Base-by-base conservation (phyloP, 768 basidiomycete genomes). In the Podaxis sp. region DNA sequence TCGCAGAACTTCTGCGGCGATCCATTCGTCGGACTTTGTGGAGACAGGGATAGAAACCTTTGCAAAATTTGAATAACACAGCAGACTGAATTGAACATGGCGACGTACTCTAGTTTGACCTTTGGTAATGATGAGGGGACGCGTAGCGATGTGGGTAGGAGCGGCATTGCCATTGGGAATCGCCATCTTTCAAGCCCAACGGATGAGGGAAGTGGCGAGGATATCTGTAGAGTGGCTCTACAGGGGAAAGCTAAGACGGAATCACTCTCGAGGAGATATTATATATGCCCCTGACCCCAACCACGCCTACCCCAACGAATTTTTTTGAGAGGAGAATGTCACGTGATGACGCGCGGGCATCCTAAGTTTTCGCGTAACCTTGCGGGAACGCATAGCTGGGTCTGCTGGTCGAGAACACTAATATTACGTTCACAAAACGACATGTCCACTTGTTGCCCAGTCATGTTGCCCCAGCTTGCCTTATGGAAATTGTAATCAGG, bases 41-140 rank as follows among this genome's bases (percentile, higher is more conserved):
- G 93, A 88, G 63, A 97, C 91, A 51, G 93, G 94, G 74, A 98
- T 87, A 65, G 91, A 89, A 64, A 96, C 75, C 93, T 94, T 66
- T 13, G 19, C 27, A 67, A 54, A 47, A 37, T 61, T 61, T 40
- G 53, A 61, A 51, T 29, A 58, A 53, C 38, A 62, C 55, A 57
- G 51, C 56, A 29, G 24, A 49, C 59, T 51, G 51, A 33, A 55
- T 15, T 3, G 17, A 47, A 38, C 27, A 19, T 5, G 43, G 41
- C 60, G 33, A 79, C 81, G 58, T 63, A 85, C 84, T 81, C 82
- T 82, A 79, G 79, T 76, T 74, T 79, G 76, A 54, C 80, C 82
- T 38, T 76, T 69, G 43, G 79, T 71, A 49, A 84, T 66, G 63
- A 82, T 77, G 69, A 85, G 70, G 59, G 83, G 82, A 66, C 83